Percentiles rank a stretch among this genome's conserved stretches.
These are phyloP conservation scores for Camelina laxa DNA, from an alignment of 345 rosid species.

Conservation along the genomic window DNA sequence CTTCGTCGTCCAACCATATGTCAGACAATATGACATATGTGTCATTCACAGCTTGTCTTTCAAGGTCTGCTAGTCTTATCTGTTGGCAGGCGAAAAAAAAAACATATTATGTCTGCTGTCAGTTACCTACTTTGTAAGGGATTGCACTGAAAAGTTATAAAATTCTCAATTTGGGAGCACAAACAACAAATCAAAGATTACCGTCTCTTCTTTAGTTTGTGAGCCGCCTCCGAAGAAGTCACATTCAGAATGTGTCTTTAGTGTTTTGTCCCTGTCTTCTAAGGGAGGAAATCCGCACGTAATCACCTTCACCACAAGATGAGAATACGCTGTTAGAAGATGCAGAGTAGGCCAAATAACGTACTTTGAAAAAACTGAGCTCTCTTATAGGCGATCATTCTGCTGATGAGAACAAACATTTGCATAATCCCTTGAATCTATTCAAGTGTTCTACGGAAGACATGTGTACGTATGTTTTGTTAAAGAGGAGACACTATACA, in stretches of 20 bases:
- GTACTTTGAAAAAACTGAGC: not conserved
- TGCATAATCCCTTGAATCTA: not conserved
- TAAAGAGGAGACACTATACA: constrained; percentile 14
- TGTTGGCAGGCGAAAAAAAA: constrained; percentile 52
- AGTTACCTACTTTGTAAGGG: not conserved
- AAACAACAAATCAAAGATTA: constrained; percentile 51
- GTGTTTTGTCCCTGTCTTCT: constrained; percentile 82
- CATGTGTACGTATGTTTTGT: not conserved
- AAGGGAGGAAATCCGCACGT: constrained; percentile 96
- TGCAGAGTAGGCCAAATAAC: not conserved
- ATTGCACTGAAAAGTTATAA: constrained; percentile 1
- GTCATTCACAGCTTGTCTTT: constrained; percentile 70
- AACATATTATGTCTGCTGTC: constrained; percentile 12
- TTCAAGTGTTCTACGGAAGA: not conserved
- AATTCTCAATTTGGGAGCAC: constrained; percentile 14
- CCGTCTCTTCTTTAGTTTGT: constrained; percentile 79
- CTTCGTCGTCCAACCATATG: constrained; percentile 86
- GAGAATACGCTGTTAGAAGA: not conserved
- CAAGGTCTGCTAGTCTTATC: constrained; percentile 70
- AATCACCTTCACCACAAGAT: constrained; percentile 56
- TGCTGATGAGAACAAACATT: not conserved
- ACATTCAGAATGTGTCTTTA: constrained; percentile 63
- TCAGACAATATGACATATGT: constrained; percentile 93
- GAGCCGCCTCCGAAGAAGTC: constrained; percentile 89
- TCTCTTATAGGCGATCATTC: not conserved